Evolutionary conservation across 2,329 filamentous ascomycete species (phyloP).

Genomic region (Ceratocystis lukuohia): DNA sequence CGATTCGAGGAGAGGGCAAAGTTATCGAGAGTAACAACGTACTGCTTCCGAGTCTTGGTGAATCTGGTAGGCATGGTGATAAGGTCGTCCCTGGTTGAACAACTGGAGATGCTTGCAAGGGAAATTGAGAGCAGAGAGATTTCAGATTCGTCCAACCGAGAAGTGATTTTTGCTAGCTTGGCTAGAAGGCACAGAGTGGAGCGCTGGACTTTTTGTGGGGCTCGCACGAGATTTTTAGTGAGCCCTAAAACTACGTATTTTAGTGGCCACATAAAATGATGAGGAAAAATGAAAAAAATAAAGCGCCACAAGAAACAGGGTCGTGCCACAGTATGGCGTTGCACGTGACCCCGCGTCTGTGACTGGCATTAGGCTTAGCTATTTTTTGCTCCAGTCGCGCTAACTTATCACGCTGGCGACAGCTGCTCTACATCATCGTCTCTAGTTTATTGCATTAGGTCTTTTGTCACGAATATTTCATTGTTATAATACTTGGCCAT

Average conservation of each 20-base stretch:
- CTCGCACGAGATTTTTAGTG: constrained; percentile 16
- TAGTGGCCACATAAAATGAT: constrained; percentile 1
- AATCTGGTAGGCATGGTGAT: constrained; percentile 60
- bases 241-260: constrained; percentile 16
- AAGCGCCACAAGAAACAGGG: constrained; percentile 1
- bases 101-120: constrained; percentile 19
- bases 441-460: background rate
- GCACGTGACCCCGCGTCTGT: constrained; percentile 14
- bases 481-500: background rate
- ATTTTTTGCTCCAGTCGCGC: background rate
- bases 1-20: constrained; percentile 14
- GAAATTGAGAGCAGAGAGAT: constrained; percentile 19
- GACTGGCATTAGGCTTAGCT: background rate
- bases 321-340: background rate
- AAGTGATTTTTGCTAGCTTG: constrained; percentile 19
- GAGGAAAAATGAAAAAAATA: constrained; percentile 7
- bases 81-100: constrained; percentile 24
- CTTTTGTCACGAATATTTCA: background rate
- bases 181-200: constrained; percentile 15
- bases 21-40: constrained; percentile 31
- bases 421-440: background rate
- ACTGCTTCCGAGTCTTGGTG: constrained; percentile 67
- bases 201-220: constrained; percentile 14
- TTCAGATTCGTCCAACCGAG: constrained; percentile 16
- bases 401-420: background rate